A percentile compares a stretch with the other conserved stretches of the same genome.
Conservation (phyloP, 768 basidiomycete genomes). For the Gyrodon lividus region DNA sequence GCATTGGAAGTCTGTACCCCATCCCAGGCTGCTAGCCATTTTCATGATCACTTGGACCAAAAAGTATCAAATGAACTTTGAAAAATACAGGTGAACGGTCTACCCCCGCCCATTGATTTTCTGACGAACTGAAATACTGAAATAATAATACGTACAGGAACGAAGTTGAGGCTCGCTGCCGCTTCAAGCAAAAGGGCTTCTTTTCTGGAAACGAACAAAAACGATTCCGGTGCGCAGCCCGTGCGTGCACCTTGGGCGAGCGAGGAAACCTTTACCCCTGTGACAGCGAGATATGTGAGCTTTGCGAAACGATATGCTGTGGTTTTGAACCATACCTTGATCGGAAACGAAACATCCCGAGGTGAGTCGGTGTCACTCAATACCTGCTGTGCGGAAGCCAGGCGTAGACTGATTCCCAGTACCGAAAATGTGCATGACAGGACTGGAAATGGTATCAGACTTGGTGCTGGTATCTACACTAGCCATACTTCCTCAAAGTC, state of each 20-base stretch:
- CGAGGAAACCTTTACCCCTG: constrained; percentile 17
- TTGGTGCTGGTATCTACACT: constrained; percentile 28
- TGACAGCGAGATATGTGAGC: constrained; percentile 8
- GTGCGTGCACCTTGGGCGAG: constrained; percentile 25
- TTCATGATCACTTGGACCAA: constrained; percentile 24
- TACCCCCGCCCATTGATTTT: not conserved
- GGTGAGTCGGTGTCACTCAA: constrained; percentile 9
- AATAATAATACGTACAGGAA: constrained; percentile 9
- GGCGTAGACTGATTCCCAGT: too few relatives aligned
- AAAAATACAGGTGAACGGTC: constrained; percentile 15
- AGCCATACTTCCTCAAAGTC: constrained; percentile 24
- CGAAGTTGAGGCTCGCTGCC: constrained; percentile 13
- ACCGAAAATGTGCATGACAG: not conserved
- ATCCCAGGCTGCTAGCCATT: constrained; percentile 16
- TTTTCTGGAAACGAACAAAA: constrained; percentile 24
- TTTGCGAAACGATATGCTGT: constrained; percentile 20
- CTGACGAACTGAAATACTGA: not conserved
- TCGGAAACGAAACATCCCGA: constrained; percentile 15
- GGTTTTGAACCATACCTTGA: constrained; percentile 22
- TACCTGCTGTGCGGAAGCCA: too few relatives aligned
- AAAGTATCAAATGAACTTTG: constrained; percentile 7
- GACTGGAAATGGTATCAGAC: constrained; percentile 17
- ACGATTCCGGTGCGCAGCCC: constrained; percentile 20
- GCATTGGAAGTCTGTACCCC: constrained; percentile 5
- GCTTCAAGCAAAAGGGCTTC: not conserved